phyloP scores from a whole-genome alignment of 805 yeast genomes.

The Barnettozyma salicaria region DNA sequence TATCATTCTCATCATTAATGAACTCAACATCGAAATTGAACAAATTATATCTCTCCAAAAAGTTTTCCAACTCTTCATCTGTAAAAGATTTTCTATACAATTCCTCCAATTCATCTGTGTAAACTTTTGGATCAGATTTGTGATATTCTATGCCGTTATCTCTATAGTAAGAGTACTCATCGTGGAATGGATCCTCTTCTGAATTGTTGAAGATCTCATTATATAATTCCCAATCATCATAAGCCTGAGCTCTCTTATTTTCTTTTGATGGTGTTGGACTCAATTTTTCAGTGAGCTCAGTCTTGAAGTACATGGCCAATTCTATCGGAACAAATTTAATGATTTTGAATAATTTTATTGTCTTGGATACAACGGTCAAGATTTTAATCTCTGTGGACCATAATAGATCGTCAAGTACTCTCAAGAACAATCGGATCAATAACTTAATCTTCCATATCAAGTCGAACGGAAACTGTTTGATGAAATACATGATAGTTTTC shows the following conservation, averaged over 20 bases:
- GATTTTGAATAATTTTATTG: conserved; percentile 11
- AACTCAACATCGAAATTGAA: conserved; percentile 6
- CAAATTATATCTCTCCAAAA: conserved; percentile 4
- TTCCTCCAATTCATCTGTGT: conserved; percentile 6
- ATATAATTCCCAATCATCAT: conserved; percentile 2
- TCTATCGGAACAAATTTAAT: conserved; percentile 16
- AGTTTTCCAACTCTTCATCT: conserved; percentile 2
- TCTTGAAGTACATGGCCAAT: conserved; percentile 16
- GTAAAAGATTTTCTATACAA: conserved; percentile 7
- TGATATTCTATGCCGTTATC: conserved; percentile 9
- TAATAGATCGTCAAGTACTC: conserved; percentile 15
- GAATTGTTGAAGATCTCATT: background rate
- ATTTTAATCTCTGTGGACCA: conserved; percentile 20
- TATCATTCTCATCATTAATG: background rate
- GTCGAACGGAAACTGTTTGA: conserved; percentile 19
- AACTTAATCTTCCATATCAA: conserved; percentile 18
- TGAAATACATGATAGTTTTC: conserved; percentile 14
- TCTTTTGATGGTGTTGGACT: conserved; percentile 8
- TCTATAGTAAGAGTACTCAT: background rate
- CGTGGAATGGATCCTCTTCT: background rate
- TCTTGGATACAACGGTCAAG: conserved; percentile 14
- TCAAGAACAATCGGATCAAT: conserved; percentile 14
- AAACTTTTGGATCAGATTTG: background rate
- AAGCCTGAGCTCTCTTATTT: conserved; percentile 2
- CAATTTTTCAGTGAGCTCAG: conserved; percentile 13